Conservation (phyloP, 805 yeast species). For the Millerozyma acaciae region DNA sequence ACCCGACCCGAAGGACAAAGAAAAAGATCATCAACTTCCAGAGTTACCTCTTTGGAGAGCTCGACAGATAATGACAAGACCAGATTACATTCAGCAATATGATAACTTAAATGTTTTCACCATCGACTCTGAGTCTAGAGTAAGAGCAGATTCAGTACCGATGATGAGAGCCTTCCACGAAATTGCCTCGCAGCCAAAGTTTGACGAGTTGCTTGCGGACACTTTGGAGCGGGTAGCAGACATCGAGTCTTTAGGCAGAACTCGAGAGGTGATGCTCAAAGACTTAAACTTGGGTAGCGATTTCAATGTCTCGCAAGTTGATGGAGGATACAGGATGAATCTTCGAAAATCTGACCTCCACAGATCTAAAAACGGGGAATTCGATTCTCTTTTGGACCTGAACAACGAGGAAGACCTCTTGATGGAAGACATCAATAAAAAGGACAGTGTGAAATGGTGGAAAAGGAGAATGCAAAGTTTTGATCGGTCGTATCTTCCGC, state of each 20-base stretch:
- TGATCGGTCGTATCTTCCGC: conserved; percentile 20
- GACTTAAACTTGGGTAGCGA: conserved; percentile 56
- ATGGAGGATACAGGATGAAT: conserved; percentile 9
- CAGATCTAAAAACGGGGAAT: conserved; percentile 19
- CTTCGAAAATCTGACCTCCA: conserved; percentile 14
- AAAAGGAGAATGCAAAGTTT: conserved; percentile 39
- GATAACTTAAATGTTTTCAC: conserved; percentile 79
- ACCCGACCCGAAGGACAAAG: conserved; percentile 15
- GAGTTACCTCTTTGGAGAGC: conserved; percentile 81
- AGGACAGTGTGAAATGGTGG: conserved; percentile 53
- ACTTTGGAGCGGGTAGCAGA: conserved; percentile 67
- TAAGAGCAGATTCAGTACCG: conserved; percentile 77
- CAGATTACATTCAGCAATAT: conserved; percentile 71
- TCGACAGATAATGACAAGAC: conserved; percentile 78
- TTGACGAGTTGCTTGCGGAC: conserved; percentile 60
- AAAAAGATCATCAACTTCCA: conserved; percentile 54
- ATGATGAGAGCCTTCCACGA: conserved; percentile 90
- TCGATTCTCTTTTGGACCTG: conserved; percentile 8
- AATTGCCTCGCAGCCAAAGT: conserved; percentile 66
- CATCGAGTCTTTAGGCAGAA: conserved; percentile 73
- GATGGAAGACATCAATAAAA: conserved; percentile 53
- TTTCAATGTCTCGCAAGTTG: conserved; percentile 27
- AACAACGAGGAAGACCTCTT: conserved; percentile 42
- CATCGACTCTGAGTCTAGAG: conserved; percentile 67
- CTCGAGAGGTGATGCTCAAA: conserved; percentile 70